phyloP scores from a whole-genome alignment of 1,284 basidiomycete genomes.

The Moesziomyces globuligerus region DNA sequence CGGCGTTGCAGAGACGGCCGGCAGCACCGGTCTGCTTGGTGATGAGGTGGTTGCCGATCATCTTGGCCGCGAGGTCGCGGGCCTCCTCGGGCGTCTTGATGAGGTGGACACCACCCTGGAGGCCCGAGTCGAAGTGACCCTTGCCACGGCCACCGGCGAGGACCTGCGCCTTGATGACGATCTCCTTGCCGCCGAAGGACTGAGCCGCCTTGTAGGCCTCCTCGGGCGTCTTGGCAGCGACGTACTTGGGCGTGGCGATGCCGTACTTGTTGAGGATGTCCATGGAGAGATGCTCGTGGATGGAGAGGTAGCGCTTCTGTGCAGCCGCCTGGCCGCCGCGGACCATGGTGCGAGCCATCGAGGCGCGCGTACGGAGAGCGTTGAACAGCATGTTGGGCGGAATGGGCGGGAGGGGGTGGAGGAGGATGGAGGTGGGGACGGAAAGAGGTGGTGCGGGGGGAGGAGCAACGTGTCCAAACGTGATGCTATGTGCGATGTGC shows the following conservation, averaged over 20 bases:
- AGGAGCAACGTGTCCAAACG: neutral
- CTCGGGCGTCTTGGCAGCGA: slow-evolving; percentile 85
- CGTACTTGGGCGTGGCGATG: slow-evolving; percentile 91
- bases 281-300: slow-evolving; percentile 98
- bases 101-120: slow-evolving; percentile 97
- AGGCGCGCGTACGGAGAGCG: slow-evolving; percentile 54
- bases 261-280: slow-evolving; percentile 97
- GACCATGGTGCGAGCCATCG: slow-evolving; percentile 51
- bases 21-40: slow-evolving; percentile 97
- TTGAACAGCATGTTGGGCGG: slow-evolving; percentile 43
- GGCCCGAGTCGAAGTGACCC: slow-evolving; percentile 94
- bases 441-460: slow-evolving; percentile 1
- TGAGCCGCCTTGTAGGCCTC: slow-evolving; percentile 91
- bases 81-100: slow-evolving; percentile 92
- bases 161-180: slow-evolving; percentile 92
- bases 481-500: slow-evolving; percentile 8
- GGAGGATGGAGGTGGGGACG: slow-evolving; percentile 2
- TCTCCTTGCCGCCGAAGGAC: slow-evolving; percentile 75
- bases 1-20: slow-evolving; percentile 93
- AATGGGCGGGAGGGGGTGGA: neutral
- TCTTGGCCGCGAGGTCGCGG: slow-evolving; percentile 84
- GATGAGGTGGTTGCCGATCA: slow-evolving; percentile 95
- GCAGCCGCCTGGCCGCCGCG: slow-evolving; percentile 40
- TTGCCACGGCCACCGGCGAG: slow-evolving; percentile 98
- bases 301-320: slow-evolving; percentile 92